Conservation (phyloP, 371 early-diverging fungal genomes). For the Zopfochytrium polystomum region DNA sequence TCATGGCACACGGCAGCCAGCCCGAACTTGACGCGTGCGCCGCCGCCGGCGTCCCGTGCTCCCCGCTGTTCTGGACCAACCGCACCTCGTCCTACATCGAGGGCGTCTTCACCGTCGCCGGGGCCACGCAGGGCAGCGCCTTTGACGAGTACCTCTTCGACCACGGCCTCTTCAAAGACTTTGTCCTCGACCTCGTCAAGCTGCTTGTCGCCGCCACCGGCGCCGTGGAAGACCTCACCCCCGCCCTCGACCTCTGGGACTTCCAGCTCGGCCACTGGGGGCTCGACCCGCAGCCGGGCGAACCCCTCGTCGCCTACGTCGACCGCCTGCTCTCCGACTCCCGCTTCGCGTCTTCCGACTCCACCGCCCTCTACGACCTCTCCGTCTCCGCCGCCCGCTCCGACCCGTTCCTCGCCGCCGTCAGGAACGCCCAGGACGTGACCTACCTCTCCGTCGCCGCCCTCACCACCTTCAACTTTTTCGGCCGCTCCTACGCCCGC, state of each 20-base stretch:
- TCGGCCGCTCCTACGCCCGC: conserved; percentile 5
- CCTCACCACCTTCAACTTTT: conserved; percentile 8
- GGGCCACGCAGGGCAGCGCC: conserved; percentile 18
- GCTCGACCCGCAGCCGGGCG: conserved; percentile 9
- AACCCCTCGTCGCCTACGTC: conserved; percentile 12
- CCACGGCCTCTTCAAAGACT: background rate
- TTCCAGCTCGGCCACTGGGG: conserved; percentile 31
- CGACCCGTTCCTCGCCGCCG: conserved; percentile 13
- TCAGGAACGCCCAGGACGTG: conserved; percentile 17
- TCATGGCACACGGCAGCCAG: conserved; percentile 17
- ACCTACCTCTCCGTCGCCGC: conserved; percentile 25
- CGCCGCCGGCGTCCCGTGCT: conserved; percentile 13
- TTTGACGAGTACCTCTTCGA: conserved; percentile 15
- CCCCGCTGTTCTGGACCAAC: conserved; percentile 29
- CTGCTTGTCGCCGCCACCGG: background rate
- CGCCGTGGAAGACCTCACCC: conserved; percentile 10
- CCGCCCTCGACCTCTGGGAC: conserved; percentile 14
- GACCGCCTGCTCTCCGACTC: conserved; percentile 10
- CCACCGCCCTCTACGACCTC: conserved; percentile 23
- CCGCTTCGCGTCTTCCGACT: conserved; percentile 7
- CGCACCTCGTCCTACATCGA: conserved; percentile 13
- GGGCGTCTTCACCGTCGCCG: conserved; percentile 7
- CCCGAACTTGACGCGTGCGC: conserved; percentile 21
- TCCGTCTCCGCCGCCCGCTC: background rate
- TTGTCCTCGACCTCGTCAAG: conserved; percentile 10